Evolutionary conservation across 78 protist species (phyloP).

Genomic region (Protostelium mycophagum): DNA sequence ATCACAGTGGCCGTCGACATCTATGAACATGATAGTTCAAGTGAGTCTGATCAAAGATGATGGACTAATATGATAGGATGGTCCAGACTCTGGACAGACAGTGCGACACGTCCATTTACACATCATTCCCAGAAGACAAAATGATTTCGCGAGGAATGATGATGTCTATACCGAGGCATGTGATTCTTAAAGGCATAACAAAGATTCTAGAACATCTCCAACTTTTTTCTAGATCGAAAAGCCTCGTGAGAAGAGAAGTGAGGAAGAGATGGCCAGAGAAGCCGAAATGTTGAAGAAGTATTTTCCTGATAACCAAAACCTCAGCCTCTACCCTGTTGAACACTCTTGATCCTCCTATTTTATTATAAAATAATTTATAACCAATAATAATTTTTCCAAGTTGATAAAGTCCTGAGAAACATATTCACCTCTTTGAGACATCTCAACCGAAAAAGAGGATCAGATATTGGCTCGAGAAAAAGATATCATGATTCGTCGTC

Average conservation of each 20-base stretch:
- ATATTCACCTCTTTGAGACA: too few species aligned
- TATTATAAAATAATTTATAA: too few species aligned
- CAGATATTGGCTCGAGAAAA: too few species aligned
- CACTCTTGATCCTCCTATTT: too few species aligned
- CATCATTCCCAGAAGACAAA: conserved; percentile 63
- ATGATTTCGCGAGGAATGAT: conserved; percentile 57
- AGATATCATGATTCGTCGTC: too few species aligned
- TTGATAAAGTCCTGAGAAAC: too few species aligned
- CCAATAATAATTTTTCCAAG: too few species aligned
- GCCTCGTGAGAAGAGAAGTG: conserved; percentile 30
- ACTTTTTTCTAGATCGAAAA: conserved; percentile 32
- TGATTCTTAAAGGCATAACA: not conserved
- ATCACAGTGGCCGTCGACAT: not conserved
- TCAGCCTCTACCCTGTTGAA: not conserved
- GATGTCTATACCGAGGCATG: conserved; percentile 48
- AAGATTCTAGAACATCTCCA: not conserved
- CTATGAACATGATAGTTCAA: not conserved
- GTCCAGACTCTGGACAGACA: conserved; percentile 68
- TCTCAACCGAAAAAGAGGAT: too few species aligned
- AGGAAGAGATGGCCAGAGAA: conserved; percentile 51
- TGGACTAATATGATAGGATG: conserved; percentile 41
- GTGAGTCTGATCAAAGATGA: conserved; percentile 41
- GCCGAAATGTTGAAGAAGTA: conserved; percentile 17
- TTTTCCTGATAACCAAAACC: conserved; percentile 9
- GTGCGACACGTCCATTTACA: conserved; percentile 83